Evolutionary conservation across 139 green algal species (phyloP).

Genomic region (Chlorella vulgaris): DNA sequence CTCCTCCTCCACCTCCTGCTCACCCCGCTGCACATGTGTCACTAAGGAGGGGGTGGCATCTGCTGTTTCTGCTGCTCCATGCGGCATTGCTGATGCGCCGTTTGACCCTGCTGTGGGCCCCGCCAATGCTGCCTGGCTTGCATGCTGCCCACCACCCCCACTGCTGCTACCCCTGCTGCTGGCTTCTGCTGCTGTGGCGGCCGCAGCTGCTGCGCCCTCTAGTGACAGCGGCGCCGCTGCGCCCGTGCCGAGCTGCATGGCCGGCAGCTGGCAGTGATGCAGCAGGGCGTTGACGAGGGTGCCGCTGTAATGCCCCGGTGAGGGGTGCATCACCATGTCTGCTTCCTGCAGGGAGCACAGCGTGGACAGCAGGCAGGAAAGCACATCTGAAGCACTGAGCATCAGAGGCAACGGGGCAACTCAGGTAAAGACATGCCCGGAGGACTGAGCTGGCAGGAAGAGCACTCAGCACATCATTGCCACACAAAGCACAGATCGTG

Average conservation of each 20-base stretch:
- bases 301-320: slow-evolving; percentile 74
- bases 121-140: no score
- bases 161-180: background rate
- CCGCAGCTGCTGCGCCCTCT: background rate
- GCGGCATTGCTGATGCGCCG: background rate
- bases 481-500: no score
- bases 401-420: no score
- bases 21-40: background rate
- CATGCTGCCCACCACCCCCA: no score
- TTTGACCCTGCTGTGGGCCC: no score
- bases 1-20: background rate
- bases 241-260: slow-evolving; percentile 23
- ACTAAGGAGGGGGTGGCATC: background rate
- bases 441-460: no score
- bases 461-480: no score
- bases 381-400: background rate
- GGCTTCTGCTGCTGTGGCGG: background rate
- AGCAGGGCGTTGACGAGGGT: slow-evolving; percentile 99
- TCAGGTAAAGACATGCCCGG: no score
- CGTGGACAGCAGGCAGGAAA: background rate
- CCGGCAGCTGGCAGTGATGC: slow-evolving; percentile 82
- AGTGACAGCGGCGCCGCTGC: slow-evolving; percentile 24
- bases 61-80: background rate
- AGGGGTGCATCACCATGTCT: slow-evolving; percentile 93
- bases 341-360: slow-evolving; percentile 27